Percentiles rank a stretch among this genome's conserved stretches.
Conservation (phyloP, 768 basidiomycete genomes). For the Mycena filopes region DNA sequence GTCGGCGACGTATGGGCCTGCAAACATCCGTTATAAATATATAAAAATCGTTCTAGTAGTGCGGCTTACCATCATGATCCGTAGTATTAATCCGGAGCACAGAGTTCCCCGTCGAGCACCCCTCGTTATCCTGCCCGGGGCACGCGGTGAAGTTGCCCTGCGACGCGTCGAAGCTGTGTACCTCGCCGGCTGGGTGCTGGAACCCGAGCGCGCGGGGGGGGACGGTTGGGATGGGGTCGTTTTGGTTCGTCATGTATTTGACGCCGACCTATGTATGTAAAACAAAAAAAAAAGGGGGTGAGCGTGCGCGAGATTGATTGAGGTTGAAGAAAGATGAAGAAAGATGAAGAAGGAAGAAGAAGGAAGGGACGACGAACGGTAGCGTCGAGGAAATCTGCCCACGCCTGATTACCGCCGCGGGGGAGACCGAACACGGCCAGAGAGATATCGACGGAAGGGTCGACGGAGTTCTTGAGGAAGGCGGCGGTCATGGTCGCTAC, state of each 20-base stretch:
- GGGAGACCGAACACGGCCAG: conserved; percentile 55
- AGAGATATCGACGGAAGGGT: conserved; percentile 43
- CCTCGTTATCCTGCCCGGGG: conserved; percentile 51
- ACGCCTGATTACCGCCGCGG: conserved; percentile 54
- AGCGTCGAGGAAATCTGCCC: conserved; percentile 55
- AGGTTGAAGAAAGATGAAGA: no score
- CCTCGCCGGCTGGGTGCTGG: conserved; percentile 48
- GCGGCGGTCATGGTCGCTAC: conserved; percentile 57
- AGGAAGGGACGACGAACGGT: no score
- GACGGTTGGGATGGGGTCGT: conserved; percentile 52
- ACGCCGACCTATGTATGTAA: conserved; percentile 37
- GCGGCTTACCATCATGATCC: conserved; percentile 40
- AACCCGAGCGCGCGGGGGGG: conserved; percentile 49
- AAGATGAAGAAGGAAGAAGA: no score
- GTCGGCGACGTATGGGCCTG: conserved; percentile 44
- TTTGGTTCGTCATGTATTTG: conserved; percentile 48
- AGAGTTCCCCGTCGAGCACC: conserved; percentile 10
- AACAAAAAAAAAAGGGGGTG: no score
- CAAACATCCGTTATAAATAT: no score
- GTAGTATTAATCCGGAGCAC: neutral
- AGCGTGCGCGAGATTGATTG: no score
- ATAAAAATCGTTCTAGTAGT: neutral
- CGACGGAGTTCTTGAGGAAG: conserved; percentile 48
- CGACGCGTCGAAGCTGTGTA: conserved; percentile 45
- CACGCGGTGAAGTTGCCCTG: conserved; percentile 45